Evolutionary conservation across 1,284 basidiomycete species (phyloP).

Genomic region (Malassezia restricta): DNA sequence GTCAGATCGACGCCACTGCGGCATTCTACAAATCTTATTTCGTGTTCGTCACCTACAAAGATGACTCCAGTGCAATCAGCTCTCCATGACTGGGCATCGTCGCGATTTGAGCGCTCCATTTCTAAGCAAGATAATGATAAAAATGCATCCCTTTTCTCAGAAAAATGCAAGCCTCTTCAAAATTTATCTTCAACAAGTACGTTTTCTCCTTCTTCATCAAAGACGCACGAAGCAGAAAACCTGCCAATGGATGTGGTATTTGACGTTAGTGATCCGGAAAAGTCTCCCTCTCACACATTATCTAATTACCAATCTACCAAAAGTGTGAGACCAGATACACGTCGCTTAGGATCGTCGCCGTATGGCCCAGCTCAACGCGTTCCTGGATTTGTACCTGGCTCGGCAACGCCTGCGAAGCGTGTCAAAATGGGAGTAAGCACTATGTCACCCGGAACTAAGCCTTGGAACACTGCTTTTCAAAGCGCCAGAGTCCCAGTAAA

Average conservation of each 20-base stretch:
- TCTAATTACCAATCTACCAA: too few relatives aligned
- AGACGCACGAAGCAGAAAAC: neutral
- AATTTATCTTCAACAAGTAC: neutral
- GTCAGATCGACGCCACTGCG: neutral
- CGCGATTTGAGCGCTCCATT: constrained; percentile 1
- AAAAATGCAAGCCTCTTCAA: too few relatives aligned
- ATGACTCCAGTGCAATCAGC: constrained; percentile 9
- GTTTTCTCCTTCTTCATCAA: neutral
- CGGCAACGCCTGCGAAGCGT: neutral
- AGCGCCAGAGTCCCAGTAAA: too few relatives aligned
- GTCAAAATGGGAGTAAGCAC: neutral
- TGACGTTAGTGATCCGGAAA: neutral
- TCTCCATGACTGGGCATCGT: constrained; percentile 11
- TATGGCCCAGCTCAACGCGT: neutral
- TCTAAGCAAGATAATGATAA: neutral
- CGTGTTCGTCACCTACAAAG: neutral
- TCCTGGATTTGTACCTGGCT: neutral
- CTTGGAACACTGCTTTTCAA: too few relatives aligned
- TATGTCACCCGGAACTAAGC: too few relatives aligned
- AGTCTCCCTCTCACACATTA: neutral
- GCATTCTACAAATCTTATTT: neutral
- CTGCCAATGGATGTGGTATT: neutral
- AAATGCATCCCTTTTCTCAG: too few relatives aligned
- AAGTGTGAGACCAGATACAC: too few relatives aligned
- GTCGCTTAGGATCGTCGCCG: neutral